Conservation (phyloP, 352 stramenopile species). For the Phytopythium sindhum region DNA sequence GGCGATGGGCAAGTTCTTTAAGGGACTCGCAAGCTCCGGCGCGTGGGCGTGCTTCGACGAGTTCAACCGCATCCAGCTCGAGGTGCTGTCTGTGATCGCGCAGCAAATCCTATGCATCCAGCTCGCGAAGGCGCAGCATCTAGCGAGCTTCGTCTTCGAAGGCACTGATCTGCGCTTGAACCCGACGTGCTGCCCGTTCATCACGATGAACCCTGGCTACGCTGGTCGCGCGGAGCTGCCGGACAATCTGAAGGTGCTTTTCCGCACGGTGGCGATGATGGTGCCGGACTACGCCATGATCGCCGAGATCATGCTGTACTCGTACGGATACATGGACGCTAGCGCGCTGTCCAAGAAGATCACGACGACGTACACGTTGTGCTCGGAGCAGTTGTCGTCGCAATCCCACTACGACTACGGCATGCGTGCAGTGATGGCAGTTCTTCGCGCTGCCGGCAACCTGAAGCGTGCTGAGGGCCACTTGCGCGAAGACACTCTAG, state of each 20-base stretch:
- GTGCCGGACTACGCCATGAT: constrained; percentile 93
- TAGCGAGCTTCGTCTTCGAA: constrained; percentile 89
- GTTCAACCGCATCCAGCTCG: constrained; percentile 93
- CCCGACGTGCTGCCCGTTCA: constrained; percentile 90
- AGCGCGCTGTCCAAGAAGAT: constrained; percentile 92
- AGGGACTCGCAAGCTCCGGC: constrained; percentile 86
- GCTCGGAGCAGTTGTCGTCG: constrained; percentile 92
- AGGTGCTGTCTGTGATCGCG: constrained; percentile 91
- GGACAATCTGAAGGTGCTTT: constrained; percentile 92
- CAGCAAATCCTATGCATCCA: constrained; percentile 93
- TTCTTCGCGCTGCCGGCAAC: constrained; percentile 91
- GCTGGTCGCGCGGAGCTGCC: constrained; percentile 87
- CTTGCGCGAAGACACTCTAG: constrained; percentile 84
- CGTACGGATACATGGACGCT: constrained; percentile 91
- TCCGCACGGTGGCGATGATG: constrained; percentile 93
- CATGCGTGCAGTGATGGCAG: constrained; percentile 93
- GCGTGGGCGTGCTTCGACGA: constrained; percentile 93
- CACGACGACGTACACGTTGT: constrained; percentile 92
- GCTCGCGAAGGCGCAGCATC: constrained; percentile 73
- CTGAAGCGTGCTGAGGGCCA: constrained; percentile 82
- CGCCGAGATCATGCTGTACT: constrained; percentile 93
- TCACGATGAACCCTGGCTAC: constrained; percentile 93
- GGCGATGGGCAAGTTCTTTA: constrained; percentile 94
- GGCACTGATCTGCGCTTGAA: constrained; percentile 88
- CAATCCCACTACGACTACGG: constrained; percentile 97